Evolutionary conservation across 2,329 filamentous ascomycete species (phyloP).

Genomic region (Cladosporium austrohemisphaericum): DNA sequence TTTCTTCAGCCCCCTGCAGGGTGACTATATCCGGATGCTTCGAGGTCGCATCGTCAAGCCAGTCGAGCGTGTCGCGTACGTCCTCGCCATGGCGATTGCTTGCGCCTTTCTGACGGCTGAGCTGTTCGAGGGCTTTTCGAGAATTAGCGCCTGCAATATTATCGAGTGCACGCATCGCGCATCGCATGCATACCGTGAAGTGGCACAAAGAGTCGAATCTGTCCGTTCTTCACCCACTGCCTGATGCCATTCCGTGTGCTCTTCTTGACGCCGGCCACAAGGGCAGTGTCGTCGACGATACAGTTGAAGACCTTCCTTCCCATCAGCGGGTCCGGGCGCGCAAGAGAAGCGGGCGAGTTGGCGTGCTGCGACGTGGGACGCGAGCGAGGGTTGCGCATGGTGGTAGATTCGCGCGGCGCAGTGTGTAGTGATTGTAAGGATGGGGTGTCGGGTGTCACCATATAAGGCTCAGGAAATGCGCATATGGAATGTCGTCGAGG

Average conservation of each 20-base stretch:
- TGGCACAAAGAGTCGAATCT: constrained; percentile 50
- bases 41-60: constrained; percentile 51
- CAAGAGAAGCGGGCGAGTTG: constrained; percentile 17
- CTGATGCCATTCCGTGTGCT: constrained; percentile 50
- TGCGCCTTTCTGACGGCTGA: constrained; percentile 42
- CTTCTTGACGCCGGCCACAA: constrained; percentile 50
- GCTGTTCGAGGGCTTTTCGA: constrained; percentile 42
- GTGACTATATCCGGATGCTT: constrained; percentile 40
- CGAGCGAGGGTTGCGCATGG: constrained; percentile 26
- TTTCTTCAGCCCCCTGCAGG: constrained; percentile 47
- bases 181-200: constrained; percentile 43
- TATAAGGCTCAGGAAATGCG: not conserved
- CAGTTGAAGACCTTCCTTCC: constrained; percentile 51
- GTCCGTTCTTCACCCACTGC: constrained; percentile 49
- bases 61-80: constrained; percentile 47
- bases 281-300: constrained; percentile 50
- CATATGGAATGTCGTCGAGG: constrained; percentile 3
- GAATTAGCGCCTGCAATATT: constrained; percentile 10
- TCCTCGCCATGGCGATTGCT: constrained; percentile 42
- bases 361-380: constrained; percentile 29
- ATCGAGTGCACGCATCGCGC: not conserved
- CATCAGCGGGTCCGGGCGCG: constrained; percentile 19
- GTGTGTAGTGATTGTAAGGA: constrained; percentile 38
- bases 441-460: constrained; percentile 2
- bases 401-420: constrained; percentile 43